Base-by-base conservation (phyloP, 169 alveolate genomes). In the Plasmodium inui region DNA sequence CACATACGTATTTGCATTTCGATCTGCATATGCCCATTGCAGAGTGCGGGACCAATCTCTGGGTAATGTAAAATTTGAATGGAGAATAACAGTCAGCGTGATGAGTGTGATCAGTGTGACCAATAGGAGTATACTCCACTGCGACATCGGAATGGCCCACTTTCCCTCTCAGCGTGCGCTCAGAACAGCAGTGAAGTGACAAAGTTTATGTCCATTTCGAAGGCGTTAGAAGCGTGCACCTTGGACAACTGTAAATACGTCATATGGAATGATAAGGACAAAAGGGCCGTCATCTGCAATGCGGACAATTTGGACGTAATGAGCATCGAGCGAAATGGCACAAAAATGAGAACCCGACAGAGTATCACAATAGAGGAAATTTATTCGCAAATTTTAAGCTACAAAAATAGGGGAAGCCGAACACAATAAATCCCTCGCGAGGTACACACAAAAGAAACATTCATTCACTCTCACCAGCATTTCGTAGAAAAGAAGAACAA, bases 171-270 rank as follows among this genome's bases (percentile, higher is more conserved):
- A 89, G 94, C 91, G 6, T 89, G 94, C 53, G 90, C 30, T 41
- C 83, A 89, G 72, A 89, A 81, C 22, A 41, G 46, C n/a, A 28
- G 82, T 79, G 71, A 61, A n/a, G 74, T 79, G 12, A 80, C 72
- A 37, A 89, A 57, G 28, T 80, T 89, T 19, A 2, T 34, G 46
- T 89, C 94, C 41, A 81, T 89, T 34, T 70, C 89, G 22, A 89
- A 89, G 53, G 94, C 94, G 8, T 61, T 89, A 81, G 94, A 89
- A 72, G 37, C 85, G 12, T 89, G 94, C 44, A 89, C 71, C 83
- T 39, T 57, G 53, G 30, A 71, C 50, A 89, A 80, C 19, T 89
- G 94, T 44, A 89, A 78, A 34, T 89, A 79, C 34, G 94, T 89
- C 73, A 70, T 57, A 17, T 89, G 94, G 94, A 57, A 89, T 80